Evolutionary conservation across 163 green algal species (phyloP).

Genomic region (Volvox carteri): DNA sequence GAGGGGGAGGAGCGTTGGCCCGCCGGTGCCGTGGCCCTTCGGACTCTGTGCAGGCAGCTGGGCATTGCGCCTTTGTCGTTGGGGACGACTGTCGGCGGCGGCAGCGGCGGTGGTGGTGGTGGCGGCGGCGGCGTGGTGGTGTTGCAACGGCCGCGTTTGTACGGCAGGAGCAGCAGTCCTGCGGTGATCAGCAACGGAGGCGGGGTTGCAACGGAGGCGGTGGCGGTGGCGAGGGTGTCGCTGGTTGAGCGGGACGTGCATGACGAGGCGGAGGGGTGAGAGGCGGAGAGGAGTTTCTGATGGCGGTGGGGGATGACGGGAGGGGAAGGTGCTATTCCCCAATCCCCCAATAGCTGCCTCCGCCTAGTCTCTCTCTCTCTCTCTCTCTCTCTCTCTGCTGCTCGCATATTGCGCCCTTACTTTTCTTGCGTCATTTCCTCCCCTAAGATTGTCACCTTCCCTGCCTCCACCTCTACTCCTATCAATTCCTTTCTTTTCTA

Average conservation of each 20-base stretch:
- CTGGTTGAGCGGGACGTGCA: neutral
- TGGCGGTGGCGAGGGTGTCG: neutral
- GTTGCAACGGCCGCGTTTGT: conserved; percentile 6
- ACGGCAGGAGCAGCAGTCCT: neutral
- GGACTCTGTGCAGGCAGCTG: conserved; percentile 37
- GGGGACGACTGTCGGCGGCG: neutral
- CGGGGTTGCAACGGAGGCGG: neutral
- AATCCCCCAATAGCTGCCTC: no score
- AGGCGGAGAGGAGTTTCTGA: neutral
- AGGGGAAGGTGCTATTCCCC: neutral
- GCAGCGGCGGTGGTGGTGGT: neutral
- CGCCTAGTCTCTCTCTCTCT: no score
- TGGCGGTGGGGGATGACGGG: neutral
- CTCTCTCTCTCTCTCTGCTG: no score
- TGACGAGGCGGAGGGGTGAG: conserved; percentile 39
- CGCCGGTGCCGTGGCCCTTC: conserved; percentile 2
- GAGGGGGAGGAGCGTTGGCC: neutral
- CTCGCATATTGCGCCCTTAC: no score
- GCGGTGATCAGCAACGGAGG: no score
- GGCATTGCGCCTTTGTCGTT: neutral
- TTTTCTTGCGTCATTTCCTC: no score
- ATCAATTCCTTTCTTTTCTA: no score
- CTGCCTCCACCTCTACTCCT: no score
- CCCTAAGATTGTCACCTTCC: no score
- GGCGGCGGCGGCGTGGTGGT: no score